These are phyloP conservation scores for Ganoderma lucidum DNA, from an alignment of 1,284 basidiomycete genomes.

Conservation along the genomic window DNA sequence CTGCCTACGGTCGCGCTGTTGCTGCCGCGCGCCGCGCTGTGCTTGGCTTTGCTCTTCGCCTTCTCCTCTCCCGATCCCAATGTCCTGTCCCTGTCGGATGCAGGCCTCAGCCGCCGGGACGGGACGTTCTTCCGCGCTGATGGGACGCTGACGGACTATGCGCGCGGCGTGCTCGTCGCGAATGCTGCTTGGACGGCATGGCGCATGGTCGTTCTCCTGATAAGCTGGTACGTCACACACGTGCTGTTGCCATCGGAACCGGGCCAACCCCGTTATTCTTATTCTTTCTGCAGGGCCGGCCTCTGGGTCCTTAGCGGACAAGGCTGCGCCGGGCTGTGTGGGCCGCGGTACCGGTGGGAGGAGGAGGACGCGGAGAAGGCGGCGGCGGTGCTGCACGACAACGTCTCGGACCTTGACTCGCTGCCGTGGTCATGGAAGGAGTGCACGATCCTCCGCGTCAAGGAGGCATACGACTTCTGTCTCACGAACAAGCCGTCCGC, in stretches of 20 bases:
- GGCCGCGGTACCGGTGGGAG: conserved; percentile 83
- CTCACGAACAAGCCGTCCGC: conserved; percentile 55
- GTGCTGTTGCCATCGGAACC: not conserved
- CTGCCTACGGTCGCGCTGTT: conserved; percentile 78
- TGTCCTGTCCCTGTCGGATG: conserved; percentile 54
- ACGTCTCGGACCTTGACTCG: conserved; percentile 56
- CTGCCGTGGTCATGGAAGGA: conserved; percentile 83
- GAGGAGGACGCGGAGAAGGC: conserved; percentile 75
- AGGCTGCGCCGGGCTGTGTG: conserved; percentile 80
- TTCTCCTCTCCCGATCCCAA: conserved; percentile 63
- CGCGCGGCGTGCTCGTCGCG: conserved; percentile 75
- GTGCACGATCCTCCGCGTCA: conserved; percentile 71
- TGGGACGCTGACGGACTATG: conserved; percentile 76
- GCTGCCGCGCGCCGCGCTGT: conserved; percentile 79
- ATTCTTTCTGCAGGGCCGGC: conserved; percentile 57
- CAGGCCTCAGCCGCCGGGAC: conserved; percentile 63
- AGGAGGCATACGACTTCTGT: conserved; percentile 85
- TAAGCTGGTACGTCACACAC: conserved; percentile 63
- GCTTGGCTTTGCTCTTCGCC: conserved; percentile 70
- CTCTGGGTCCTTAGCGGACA: conserved; percentile 81
- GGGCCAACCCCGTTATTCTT: not conserved
- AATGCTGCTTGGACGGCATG: conserved; percentile 82
- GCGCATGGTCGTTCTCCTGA: conserved; percentile 68
- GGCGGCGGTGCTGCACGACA: conserved; percentile 50
- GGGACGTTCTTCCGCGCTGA: conserved; percentile 74